phyloP scores from a whole-genome alignment of 495 filamentous ascomycete genomes.

The Hypoxylon lienhwacheense region DNA sequence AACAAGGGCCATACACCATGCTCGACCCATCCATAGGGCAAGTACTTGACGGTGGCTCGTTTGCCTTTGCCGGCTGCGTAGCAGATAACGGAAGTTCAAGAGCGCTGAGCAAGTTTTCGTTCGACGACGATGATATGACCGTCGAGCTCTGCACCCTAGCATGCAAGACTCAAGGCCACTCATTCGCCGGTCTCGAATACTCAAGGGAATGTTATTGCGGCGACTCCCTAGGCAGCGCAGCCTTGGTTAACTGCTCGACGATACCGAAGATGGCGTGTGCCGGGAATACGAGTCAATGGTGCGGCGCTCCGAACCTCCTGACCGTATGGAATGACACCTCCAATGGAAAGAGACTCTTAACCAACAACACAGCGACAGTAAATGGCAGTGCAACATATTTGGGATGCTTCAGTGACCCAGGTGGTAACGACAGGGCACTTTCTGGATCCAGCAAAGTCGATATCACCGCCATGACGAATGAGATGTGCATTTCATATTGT shows the following conservation, averaged over 20 bases:
- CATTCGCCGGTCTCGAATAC: slow-evolving; percentile 49
- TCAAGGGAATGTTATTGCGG: slow-evolving; percentile 38
- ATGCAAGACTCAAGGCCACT: slow-evolving; percentile 40
- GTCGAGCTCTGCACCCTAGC: slow-evolving; percentile 43
- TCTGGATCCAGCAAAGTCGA: slow-evolving; percentile 31
- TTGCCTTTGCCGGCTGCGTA: slow-evolving; percentile 54
- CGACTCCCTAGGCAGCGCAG: slow-evolving; percentile 17
- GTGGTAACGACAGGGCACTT: slow-evolving; percentile 28
- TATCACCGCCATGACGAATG: slow-evolving; percentile 45
- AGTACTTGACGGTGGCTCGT: slow-evolving; percentile 5
- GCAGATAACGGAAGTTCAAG: slow-evolving; percentile 39
- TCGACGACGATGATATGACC: slow-evolving; percentile 37
- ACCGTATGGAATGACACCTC: slow-evolving; percentile 44
- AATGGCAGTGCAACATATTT: slow-evolving; percentile 21
- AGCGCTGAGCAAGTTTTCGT: slow-evolving; percentile 2
- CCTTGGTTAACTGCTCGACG: slow-evolving; percentile 27
- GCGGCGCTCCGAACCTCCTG: slow-evolving; percentile 46
- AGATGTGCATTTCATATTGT: slow-evolving; percentile 46
- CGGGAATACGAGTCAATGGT: slow-evolving; percentile 44
- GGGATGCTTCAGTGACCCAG: slow-evolving; percentile 26
- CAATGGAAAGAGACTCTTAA: slow-evolving; percentile 2
- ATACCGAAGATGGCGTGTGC: slow-evolving; percentile 38
- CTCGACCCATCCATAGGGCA: slow-evolving; percentile 16
- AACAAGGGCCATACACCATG: slow-evolving; percentile 10
- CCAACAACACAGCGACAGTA: slow-evolving; percentile 14